Evolutionary conservation across 805 yeast species (phyloP).

Genomic region (Naumovozyma baii): DNA sequence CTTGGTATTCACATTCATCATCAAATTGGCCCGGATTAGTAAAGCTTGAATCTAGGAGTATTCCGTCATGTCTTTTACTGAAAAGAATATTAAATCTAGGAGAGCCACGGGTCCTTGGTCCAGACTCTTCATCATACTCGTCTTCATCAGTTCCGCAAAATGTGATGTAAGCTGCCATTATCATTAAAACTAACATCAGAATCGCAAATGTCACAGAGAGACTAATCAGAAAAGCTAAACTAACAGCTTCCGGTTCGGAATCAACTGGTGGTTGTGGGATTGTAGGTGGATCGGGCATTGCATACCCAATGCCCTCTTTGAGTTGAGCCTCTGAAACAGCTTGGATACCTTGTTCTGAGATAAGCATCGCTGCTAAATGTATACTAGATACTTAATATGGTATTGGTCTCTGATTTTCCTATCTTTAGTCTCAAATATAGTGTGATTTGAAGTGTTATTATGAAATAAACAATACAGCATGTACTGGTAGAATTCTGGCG

Average conservation of each 20-base stretch:
- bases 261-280: constrained; percentile 12
- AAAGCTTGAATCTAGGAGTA: constrained; percentile 25
- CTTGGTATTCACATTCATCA: constrained; percentile 18
- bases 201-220: constrained; percentile 29
- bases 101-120: constrained; percentile 5
- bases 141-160: constrained; percentile 28
- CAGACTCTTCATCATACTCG: constrained; percentile 27
- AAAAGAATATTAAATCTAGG: constrained; percentile 18
- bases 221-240: constrained; percentile 28
- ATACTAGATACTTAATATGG: too few relatives aligned
- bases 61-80: constrained; percentile 19
- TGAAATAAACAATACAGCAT: too few relatives aligned
- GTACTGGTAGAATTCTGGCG: too few relatives aligned
- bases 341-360: too few relatives aligned
- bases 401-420: too few relatives aligned
- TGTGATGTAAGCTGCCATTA: constrained; percentile 28
- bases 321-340: too few relatives aligned
- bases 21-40: constrained; percentile 24
- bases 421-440: too few relatives aligned
- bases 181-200: constrained; percentile 23
- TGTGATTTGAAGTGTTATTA: too few relatives aligned
- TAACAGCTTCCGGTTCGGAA: constrained; percentile 24
- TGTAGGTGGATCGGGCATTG: neutral
- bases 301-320: neutral
- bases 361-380: neutral